Conservation (phyloP, 805 yeast genomes). For the Cyberlindnera amylophila region DNA sequence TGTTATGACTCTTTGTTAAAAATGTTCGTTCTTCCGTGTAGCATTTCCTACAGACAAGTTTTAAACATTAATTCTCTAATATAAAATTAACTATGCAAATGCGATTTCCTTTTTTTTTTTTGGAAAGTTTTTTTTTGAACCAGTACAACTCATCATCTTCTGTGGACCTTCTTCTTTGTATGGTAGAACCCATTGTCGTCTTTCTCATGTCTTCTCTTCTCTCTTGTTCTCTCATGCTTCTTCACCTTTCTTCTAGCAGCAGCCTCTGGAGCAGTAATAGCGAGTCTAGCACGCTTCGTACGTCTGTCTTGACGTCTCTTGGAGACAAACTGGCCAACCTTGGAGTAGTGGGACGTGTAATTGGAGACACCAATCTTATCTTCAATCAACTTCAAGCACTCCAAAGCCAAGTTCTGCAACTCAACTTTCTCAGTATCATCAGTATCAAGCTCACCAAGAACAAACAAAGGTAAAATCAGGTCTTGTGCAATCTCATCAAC, state of each 20-base stretch:
- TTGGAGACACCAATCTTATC: conserved; percentile 66
- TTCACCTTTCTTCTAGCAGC: conserved; percentile 76
- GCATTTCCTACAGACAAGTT: not conserved
- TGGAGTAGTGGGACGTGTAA: conserved; percentile 57
- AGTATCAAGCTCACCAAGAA: conserved; percentile 42
- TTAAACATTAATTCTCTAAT: not conserved
- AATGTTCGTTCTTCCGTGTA: too few species aligned
- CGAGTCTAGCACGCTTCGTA: conserved; percentile 69
- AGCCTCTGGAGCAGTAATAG: conserved; percentile 72
- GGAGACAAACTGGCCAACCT: conserved; percentile 57
- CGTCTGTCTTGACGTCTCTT: conserved; percentile 72
- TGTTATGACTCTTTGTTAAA: not conserved
- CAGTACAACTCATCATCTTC: conserved; percentile 7
- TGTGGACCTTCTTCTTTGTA: conserved; percentile 41
- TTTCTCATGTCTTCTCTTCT: conserved; percentile 68
- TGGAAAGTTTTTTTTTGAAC: too few species aligned
- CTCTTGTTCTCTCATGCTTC: conserved; percentile 72
- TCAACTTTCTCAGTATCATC: conserved; percentile 47
- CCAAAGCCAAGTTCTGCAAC: conserved; percentile 49
- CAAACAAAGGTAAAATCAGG: conserved; percentile 51
- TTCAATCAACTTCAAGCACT: conserved; percentile 66
- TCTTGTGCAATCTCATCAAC: conserved; percentile 42
- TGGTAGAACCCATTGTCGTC: conserved; percentile 77
- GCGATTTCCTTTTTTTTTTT: too few species aligned
- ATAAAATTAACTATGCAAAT: too few species aligned